phyloP scores from a whole-genome alignment of 495 filamentous ascomycete species.

The Xylaria sp. region DNA sequence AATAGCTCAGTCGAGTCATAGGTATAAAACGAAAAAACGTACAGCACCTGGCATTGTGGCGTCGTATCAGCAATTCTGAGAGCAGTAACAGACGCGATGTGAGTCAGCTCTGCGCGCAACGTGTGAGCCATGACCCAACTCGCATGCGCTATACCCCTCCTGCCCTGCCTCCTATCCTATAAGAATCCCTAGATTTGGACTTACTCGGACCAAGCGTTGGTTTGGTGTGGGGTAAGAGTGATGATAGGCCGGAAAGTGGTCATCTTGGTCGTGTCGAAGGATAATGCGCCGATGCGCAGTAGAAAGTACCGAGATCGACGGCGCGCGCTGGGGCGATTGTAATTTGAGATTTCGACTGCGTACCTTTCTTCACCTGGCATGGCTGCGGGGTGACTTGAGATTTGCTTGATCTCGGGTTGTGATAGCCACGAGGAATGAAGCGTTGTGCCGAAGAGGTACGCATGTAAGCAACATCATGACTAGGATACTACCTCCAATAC shows the following conservation, averaged over 20 bases:
- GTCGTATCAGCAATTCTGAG: background rate
- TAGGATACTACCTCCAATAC: background rate
- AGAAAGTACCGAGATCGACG: background rate
- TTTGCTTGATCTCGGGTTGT: slow-evolving; percentile 3
- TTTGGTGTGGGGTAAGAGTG: slow-evolving; percentile 11
- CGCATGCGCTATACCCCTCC: slow-evolving; percentile 5
- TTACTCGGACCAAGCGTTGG: background rate
- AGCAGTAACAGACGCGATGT: background rate
- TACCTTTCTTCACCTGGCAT: background rate
- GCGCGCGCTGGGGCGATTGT: background rate
- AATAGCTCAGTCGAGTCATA: slow-evolving; percentile 1
- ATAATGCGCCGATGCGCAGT: slow-evolving; percentile 4
- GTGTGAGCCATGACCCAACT: background rate
- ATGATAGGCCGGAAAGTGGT: slow-evolving; percentile 24
- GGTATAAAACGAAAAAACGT: background rate
- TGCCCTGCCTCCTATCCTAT: background rate
- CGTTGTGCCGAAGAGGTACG: background rate
- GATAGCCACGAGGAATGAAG: background rate
- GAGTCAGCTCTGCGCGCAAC: slow-evolving; percentile 20
- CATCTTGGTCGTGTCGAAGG: background rate
- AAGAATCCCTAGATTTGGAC: background rate
- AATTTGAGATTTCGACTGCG: background rate
- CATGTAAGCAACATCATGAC: background rate
- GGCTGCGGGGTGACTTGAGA: background rate
- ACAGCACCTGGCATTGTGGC: background rate